Conservation (phyloP, 805 yeast species). For the Grigorovia jiainica region DNA sequence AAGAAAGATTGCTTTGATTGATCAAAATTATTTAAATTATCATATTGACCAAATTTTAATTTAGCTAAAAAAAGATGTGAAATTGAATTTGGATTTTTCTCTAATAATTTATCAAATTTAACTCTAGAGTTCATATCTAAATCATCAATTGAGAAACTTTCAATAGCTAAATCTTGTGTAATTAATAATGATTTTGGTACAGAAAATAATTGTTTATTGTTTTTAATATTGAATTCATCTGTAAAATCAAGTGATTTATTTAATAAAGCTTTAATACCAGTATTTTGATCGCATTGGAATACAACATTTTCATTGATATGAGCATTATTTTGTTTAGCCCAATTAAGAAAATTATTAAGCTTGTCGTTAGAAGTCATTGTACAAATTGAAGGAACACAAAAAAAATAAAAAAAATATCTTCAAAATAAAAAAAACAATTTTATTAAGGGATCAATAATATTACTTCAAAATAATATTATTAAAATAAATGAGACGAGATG, state of each 20-base stretch:
- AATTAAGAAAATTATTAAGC: slow-evolving; percentile 19
- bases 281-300: slow-evolving; percentile 23
- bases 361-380: too few relatives aligned
- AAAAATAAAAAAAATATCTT: too few relatives aligned
- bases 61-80: slow-evolving; percentile 34
- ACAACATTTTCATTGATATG: slow-evolving; percentile 27
- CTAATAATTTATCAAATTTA: slow-evolving; percentile 1
- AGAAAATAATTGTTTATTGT: slow-evolving; percentile 23
- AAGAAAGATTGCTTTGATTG: slow-evolving; percentile 12
- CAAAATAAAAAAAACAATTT: too few relatives aligned
- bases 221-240: slow-evolving; percentile 1
- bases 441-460: too few relatives aligned
- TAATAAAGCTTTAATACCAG: slow-evolving; percentile 26
- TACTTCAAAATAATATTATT: too few relatives aligned
- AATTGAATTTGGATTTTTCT: slow-evolving; percentile 25
- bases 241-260: background rate
- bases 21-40: slow-evolving; percentile 5
- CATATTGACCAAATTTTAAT: slow-evolving; percentile 31
- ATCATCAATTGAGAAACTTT: slow-evolving; percentile 16
- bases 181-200: slow-evolving; percentile 33
- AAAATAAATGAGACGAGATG: too few relatives aligned
- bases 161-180: slow-evolving; percentile 29
- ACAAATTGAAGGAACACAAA: too few relatives aligned
- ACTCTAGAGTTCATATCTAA: background rate
- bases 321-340: slow-evolving; percentile 36